These are phyloP conservation scores for Bretschneidera sinensis DNA, from an alignment of 345 rosid species.

Conservation along the genomic window DNA sequence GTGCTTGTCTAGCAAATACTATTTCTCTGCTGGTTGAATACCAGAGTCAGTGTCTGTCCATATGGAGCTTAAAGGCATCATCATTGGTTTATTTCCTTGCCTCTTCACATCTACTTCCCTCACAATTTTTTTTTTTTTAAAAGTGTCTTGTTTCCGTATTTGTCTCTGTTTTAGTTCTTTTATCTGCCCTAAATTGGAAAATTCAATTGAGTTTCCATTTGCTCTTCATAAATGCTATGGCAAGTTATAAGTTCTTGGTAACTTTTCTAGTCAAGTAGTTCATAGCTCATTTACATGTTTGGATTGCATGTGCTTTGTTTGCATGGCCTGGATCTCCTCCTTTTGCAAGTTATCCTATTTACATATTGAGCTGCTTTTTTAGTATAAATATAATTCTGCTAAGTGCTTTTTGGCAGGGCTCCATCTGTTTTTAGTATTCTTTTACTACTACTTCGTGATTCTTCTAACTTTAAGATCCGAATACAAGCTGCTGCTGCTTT, in stretches of 20 bases:
- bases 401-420: conserved; percentile 52
- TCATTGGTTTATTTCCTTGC: too few species aligned
- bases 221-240: neutral
- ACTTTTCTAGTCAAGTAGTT: neutral
- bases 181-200: neutral
- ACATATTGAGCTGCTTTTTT: neutral
- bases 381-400: too few species aligned
- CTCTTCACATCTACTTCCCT: too few species aligned
- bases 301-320: neutral
- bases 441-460: conserved; percentile 72
- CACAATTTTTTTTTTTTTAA: too few species aligned
- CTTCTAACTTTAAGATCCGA: conserved; percentile 89
- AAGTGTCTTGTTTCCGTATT: too few species aligned
- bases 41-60: too few species aligned
- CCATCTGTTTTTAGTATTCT: conserved; percentile 84
- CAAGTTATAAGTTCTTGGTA: neutral
- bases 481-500: conserved; percentile 98
- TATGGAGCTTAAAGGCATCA: too few species aligned
- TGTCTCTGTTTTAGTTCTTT: neutral
- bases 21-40: neutral
- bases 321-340: neutral
- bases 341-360: neutral
- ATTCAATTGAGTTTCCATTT: too few species aligned
- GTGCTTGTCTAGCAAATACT: neutral
- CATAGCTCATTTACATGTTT: neutral